Evolutionary conservation across 169 alveolate species (phyloP).

Genomic region (Cryptosporidium canis): DNA sequence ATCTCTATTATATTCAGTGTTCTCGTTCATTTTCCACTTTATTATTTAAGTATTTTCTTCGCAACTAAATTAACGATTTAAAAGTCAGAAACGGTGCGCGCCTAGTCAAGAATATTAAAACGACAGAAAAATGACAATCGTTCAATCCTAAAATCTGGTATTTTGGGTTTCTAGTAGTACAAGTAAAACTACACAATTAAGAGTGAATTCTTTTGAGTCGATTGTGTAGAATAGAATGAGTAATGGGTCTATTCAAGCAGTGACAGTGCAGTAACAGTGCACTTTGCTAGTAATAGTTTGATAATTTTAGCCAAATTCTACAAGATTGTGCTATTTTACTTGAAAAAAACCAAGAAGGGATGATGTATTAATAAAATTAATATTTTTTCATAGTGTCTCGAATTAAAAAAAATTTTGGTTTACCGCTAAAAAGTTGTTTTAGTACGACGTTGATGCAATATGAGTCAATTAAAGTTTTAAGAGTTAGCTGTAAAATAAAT

Average conservation of each 20-base stretch:
- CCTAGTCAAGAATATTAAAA: not conserved
- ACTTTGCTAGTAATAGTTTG: too few relatives aligned
- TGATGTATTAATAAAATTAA: not conserved
- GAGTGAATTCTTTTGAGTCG: too few relatives aligned
- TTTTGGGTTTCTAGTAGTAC: too few relatives aligned
- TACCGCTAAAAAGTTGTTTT: not conserved
- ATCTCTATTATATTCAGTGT: slow-evolving; percentile 21
- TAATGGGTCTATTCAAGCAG: too few relatives aligned
- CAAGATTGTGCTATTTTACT: not conserved
- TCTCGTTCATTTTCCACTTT: slow-evolving; percentile 1
- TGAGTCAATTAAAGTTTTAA: not conserved
- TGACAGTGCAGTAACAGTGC: too few relatives aligned
- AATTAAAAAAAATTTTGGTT: not conserved
- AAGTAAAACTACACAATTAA: too few relatives aligned
- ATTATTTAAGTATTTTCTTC: not conserved
- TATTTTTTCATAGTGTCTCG: not conserved
- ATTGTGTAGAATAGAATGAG: too few relatives aligned
- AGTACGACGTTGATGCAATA: not conserved
- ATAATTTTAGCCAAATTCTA: not conserved
- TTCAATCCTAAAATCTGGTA: too few relatives aligned
- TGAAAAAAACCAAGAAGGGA: not conserved
- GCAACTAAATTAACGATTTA: not conserved
- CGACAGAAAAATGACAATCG: not conserved
- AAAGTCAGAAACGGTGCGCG: not conserved
- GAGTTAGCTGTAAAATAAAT: not conserved